Percentiles rank a stretch among this genome's conserved stretches.
These are phyloP conservation scores for Metarhizium humberi DNA, from an alignment of 2,329 filamentous ascomycete species.

Conservation along the genomic window DNA sequence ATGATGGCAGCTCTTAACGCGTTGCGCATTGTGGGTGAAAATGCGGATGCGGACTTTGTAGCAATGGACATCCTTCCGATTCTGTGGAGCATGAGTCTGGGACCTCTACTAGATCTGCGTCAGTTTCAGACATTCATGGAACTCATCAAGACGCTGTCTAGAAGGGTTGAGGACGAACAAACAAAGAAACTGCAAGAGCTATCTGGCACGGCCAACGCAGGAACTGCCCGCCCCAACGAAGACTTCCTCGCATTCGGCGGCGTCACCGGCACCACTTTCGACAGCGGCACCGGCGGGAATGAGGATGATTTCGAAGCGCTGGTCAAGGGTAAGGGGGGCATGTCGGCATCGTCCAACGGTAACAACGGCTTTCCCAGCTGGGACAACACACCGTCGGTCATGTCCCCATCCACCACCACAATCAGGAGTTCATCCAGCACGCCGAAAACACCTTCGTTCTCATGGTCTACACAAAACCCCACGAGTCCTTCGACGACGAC, in stretches of 20 bases:
- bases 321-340: conserved; percentile 57
- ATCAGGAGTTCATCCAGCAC: conserved; percentile 25
- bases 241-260: conserved; percentile 66
- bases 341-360: conserved; percentile 28
- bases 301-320: conserved; percentile 80
- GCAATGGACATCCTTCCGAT: conserved; percentile 85
- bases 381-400: conserved; percentile 32
- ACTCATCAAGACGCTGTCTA: conserved; percentile 71
- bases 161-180: conserved; percentile 80
- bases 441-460: conserved; percentile 42
- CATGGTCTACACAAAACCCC: conserved; percentile 53
- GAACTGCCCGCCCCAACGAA: conserved; percentile 41
- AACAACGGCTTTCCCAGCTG: conserved; percentile 37
- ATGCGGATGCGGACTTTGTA: conserved; percentile 82
- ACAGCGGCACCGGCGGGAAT: conserved; percentile 32
- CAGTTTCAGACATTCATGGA: conserved; percentile 89
- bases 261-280: conserved; percentile 51
- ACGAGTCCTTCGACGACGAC: conserved; percentile 22
- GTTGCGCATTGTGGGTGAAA: conserved; percentile 69
- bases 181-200: conserved; percentile 81
- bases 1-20: conserved; percentile 91
- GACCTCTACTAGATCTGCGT: conserved; percentile 75
- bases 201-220: conserved; percentile 46
- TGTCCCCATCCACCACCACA: conserved; percentile 20
- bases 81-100: conserved; percentile 85